A percentile compares a stretch with the other conserved stretches of the same genome.
These are phyloP conservation scores for Kodamaea laetipori DNA, from an alignment of 805 yeast genomes.

Conservation along the genomic window DNA sequence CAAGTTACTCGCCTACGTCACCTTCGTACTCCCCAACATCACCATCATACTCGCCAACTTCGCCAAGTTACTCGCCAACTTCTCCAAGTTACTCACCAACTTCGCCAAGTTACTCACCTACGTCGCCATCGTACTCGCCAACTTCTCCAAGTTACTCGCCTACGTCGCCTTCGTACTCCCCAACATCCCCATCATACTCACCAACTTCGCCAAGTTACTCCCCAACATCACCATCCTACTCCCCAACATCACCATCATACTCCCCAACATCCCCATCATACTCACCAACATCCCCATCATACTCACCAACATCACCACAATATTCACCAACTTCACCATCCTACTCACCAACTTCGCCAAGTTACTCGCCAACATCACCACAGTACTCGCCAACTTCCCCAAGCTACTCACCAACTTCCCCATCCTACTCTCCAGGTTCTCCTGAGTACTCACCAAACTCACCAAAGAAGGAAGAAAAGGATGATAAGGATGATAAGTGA, in stretches of 20 bases:
- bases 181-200: constrained; percentile 56
- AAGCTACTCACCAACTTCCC: constrained; percentile 33
- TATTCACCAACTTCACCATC: constrained; percentile 80
- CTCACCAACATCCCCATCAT: constrained; percentile 79
- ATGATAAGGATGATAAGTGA: constrained; percentile 13
- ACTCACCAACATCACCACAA: constrained; percentile 75
- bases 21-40: constrained; percentile 67
- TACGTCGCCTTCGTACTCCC: constrained; percentile 46
- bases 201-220: constrained; percentile 75
- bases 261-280: constrained; percentile 69
- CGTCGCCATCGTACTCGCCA: constrained; percentile 72
- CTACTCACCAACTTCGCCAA: constrained; percentile 79
- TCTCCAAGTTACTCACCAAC: constrained; percentile 65
- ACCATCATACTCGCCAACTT: constrained; percentile 74
- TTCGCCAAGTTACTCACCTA: constrained; percentile 62
- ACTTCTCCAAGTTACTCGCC: constrained; percentile 82
- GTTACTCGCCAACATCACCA: constrained; percentile 67
- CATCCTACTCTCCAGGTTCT: constrained; percentile 33
- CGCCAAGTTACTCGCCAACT: constrained; percentile 61
- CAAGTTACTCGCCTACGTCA: constrained; percentile 61
- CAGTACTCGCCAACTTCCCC: constrained; percentile 74
- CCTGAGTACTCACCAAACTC: constrained; percentile 50
- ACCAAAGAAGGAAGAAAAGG: constrained; percentile 31
- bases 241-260: constrained; percentile 61
- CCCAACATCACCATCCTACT: constrained; percentile 70